Conservation (phyloP, 2,329 filamentous ascomycete genomes). For the Xylaria sp. region DNA sequence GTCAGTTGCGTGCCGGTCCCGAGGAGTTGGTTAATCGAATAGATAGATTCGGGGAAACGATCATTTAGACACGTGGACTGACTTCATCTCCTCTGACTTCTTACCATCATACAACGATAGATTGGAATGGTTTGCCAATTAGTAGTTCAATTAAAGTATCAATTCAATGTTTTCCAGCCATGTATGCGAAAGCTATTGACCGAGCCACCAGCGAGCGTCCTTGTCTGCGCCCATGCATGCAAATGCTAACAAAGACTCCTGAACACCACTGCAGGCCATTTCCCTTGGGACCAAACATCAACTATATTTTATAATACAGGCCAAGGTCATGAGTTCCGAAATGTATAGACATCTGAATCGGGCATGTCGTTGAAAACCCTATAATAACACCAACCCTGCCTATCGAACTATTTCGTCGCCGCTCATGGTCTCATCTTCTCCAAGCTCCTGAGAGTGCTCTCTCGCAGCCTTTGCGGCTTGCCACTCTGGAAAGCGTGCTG, state of each 20-base stretch:
- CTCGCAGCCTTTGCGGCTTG: slow-evolving; percentile 54
- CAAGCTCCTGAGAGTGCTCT: slow-evolving; percentile 56
- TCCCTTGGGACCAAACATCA: slow-evolving; percentile 29
- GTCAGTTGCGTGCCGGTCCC: slow-evolving; percentile 21
- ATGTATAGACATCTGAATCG: background rate
- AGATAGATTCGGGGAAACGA: no score
- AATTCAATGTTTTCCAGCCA: slow-evolving; percentile 20
- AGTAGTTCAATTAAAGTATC: background rate
- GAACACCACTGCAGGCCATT: slow-evolving; percentile 28
- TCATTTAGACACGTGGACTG: no score
- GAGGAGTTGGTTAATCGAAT: background rate
- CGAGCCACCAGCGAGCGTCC: slow-evolving; percentile 23
- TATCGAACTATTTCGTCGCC: slow-evolving; percentile 48
- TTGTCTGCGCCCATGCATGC: slow-evolving; percentile 23
- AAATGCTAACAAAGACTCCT: slow-evolving; percentile 32
- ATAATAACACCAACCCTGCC: slow-evolving; percentile 3
- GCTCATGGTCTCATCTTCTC: slow-evolving; percentile 52
- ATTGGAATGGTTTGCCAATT: no score
- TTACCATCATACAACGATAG: no score
- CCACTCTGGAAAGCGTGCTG: slow-evolving; percentile 59
- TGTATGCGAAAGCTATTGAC: slow-evolving; percentile 25
- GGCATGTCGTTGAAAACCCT: background rate
- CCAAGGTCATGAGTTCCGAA: slow-evolving; percentile 20
- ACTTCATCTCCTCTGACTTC: no score
- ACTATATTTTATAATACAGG: slow-evolving; percentile 23